Evolutionary conservation across 805 yeast species (phyloP).

Genomic region (Ogataea sp.): DNA sequence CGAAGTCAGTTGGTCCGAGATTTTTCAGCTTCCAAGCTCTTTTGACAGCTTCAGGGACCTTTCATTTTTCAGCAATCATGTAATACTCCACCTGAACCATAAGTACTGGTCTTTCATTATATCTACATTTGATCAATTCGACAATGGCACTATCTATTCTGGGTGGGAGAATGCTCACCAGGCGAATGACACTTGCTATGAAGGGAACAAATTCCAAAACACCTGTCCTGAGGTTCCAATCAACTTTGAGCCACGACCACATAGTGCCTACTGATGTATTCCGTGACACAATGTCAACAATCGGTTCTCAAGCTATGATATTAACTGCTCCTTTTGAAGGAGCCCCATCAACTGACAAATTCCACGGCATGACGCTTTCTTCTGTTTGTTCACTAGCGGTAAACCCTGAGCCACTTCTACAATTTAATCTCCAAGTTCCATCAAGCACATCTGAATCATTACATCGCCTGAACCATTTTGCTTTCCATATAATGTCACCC

Average conservation of each 20-base stretch:
- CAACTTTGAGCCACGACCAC: constrained; percentile 5
- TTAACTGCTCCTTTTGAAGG: constrained; percentile 39
- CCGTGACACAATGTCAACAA: constrained; percentile 26
- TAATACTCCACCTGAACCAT: no score
- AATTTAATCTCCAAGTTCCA: constrained; percentile 82
- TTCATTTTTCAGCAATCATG: no score
- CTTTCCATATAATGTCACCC: constrained; percentile 72
- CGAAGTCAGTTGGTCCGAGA: no score
- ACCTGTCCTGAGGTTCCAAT: background rate
- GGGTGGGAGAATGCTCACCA: no score
- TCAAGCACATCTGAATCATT: constrained; percentile 68
- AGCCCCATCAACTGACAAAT: constrained; percentile 9
- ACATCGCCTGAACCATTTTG: constrained; percentile 51
- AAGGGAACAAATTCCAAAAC: background rate
- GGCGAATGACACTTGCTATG: no score
- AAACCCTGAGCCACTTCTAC: constrained; percentile 68
- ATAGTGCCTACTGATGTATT: constrained; percentile 18
- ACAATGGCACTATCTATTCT: no score
- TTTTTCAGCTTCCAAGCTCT: no score
- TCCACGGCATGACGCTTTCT: constrained; percentile 77
- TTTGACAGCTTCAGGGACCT: no score
- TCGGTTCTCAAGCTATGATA: constrained; percentile 40
- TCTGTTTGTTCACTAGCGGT: constrained; percentile 80
- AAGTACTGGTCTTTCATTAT: no score
- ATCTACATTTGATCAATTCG: no score